These are phyloP conservation scores for Botryosphaeria dothidea DNA, from an alignment of 2,329 filamentous ascomycete species.

Conservation along the genomic window DNA sequence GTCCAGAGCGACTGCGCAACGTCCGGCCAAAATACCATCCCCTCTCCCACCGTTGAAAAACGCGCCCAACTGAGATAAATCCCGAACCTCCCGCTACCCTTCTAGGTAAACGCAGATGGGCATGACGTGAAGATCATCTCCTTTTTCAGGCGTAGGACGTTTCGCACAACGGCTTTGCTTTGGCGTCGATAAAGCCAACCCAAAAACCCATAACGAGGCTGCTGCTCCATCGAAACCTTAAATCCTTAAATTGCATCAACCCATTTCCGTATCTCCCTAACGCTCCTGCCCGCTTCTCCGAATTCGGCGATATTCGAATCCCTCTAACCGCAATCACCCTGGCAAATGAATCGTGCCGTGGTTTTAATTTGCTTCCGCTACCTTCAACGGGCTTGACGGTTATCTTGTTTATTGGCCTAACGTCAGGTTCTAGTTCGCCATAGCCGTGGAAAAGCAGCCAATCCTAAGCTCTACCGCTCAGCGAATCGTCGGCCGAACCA, in stretches of 20 bases:
- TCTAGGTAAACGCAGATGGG: not conserved
- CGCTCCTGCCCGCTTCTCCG: too few relatives aligned
- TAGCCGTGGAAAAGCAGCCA: not conserved
- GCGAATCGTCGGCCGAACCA: not conserved
- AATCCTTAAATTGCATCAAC: not conserved
- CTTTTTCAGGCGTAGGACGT: not conserved
- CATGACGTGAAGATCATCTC: not conserved
- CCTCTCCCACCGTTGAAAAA: too few relatives aligned
- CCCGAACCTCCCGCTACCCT: not conserved
- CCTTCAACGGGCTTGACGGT: too few relatives aligned
- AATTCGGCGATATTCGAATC: too few relatives aligned
- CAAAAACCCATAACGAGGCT: not conserved
- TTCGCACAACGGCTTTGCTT: not conserved
- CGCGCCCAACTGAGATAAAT: too few relatives aligned
- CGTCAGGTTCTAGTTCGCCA: too few relatives aligned
- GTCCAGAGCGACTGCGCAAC: too few relatives aligned
- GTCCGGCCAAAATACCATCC: too few relatives aligned
- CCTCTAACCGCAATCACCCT: too few relatives aligned
- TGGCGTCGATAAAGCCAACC: not conserved
- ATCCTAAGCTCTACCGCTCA: not conserved
- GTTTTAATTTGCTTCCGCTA: too few relatives aligned
- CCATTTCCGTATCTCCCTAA: not conserved
- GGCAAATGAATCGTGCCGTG: too few relatives aligned
- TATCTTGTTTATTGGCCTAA: too few relatives aligned
- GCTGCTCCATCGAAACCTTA: not conserved